Evolutionary conservation across 164 flowering plant species (phyloP).

Genomic region (Paratinospora sagittata): DNA sequence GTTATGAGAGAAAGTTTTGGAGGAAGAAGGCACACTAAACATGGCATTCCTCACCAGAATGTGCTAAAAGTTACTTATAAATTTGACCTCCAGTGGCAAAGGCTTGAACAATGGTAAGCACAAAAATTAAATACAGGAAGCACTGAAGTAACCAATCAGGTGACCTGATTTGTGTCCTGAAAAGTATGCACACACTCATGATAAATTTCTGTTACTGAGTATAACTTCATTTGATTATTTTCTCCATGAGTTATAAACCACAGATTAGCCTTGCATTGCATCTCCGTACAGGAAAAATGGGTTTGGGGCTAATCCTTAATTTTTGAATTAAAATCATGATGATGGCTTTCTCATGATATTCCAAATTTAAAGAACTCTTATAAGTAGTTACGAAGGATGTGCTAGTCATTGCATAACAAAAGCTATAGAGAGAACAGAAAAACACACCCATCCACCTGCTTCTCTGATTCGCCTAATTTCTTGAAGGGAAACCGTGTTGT

Average conservation of each 20-base stretch:
- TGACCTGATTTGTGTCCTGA: background rate
- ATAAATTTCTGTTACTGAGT: background rate
- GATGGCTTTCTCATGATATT: background rate
- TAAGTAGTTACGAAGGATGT: background rate
- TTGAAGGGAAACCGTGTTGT: conserved; percentile 56
- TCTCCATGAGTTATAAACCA: background rate
- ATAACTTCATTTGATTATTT: background rate
- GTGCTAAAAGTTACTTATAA: background rate
- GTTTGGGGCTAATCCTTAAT: background rate
- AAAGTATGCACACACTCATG: background rate
- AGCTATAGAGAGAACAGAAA: conserved; percentile 21
- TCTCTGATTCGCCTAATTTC: conserved; percentile 88
- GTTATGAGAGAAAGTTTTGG: background rate
- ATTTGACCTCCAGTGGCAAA: background rate
- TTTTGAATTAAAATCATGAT: background rate
- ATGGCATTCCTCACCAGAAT: background rate
- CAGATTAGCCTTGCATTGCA: background rate
- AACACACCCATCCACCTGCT: conserved; percentile 99
- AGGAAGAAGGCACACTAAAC: background rate
- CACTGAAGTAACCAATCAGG: background rate
- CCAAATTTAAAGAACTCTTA: background rate
- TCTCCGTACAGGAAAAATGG: background rate
- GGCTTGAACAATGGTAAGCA: background rate
- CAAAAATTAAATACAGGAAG: background rate
- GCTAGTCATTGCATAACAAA: background rate